Base-by-base conservation (phyloP, 2,329 filamentous ascomycete species). In the Hypoxylon sp. region DNA sequence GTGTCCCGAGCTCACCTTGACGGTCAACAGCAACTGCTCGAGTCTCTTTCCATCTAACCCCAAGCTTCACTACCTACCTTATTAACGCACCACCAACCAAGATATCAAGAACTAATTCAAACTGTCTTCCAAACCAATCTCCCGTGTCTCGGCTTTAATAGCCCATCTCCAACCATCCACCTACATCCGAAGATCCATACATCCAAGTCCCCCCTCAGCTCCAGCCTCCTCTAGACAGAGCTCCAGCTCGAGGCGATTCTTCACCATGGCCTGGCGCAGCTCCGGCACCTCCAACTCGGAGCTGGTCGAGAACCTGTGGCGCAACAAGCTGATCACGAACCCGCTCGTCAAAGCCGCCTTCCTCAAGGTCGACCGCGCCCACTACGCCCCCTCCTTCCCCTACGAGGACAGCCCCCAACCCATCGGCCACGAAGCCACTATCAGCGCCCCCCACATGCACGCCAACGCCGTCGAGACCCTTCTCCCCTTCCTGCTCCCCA, bases 211-310 rank as follows among this genome's bases (percentile, higher is more conserved):
- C 2, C 15, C 3, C n/a, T 13, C 44, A 32, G 32, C 31, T 6
- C 50, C 3, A 35, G 46, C 19, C 21, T 13, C 10, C n/a, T 35
- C 42, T 24, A 15, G 24, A 27, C 5, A 27, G 3, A 27, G 10
- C 39, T 21, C 19, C n/a, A 15, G 10, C 39, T 15, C 10, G 21
- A 35, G 5, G 13, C 8, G 2, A 29, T 35, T 51, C 32, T 44
- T 31, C 66, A 85, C 69, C 66, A 98, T 99, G 96, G 94, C 95
- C 66, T 99, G 96, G 96, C 88, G 89, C 72, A 93, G 92, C 79
- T 92, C 91, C 6, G 95, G 93, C 67, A 81, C 82, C 3, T 88
- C 89, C 29, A 98, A 98, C 79, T 80, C 82, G 44, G 89, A 90
- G 62, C 86, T 99, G 53, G 85, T 98, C 68, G 87, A 91, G 73